Evolutionary conservation across 2,329 filamentous ascomycete species (phyloP).

Genomic region (Clonostachys chloroleuca): DNA sequence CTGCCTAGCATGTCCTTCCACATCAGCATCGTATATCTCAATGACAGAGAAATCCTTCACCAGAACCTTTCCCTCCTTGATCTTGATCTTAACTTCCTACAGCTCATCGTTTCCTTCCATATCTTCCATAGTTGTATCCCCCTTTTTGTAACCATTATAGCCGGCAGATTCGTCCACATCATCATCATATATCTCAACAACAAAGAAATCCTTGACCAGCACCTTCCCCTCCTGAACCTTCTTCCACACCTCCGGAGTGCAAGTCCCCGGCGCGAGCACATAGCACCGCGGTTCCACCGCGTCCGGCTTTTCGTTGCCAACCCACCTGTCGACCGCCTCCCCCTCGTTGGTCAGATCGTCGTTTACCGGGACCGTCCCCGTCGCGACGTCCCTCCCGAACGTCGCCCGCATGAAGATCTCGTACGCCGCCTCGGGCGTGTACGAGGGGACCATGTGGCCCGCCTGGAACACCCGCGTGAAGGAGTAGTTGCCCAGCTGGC

Average conservation of each 20-base stretch:
- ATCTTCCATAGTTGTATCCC: too few relatives aligned
- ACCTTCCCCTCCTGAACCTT: slow-evolving; percentile 47
- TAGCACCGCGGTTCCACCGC: slow-evolving; percentile 43
- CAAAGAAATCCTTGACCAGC: slow-evolving; percentile 34
- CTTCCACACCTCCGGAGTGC: slow-evolving; percentile 45
- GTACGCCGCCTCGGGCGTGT: slow-evolving; percentile 53
- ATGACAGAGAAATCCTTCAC: too few relatives aligned
- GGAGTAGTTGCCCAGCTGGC: slow-evolving; percentile 70
- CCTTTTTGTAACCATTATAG: too few relatives aligned
- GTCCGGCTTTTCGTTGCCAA: not conserved
- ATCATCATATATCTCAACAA: slow-evolving; percentile 8
- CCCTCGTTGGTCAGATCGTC: slow-evolving; percentile 11
- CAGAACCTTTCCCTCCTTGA: too few relatives aligned
- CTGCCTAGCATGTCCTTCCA: too few relatives aligned
- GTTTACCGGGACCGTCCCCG: slow-evolving; percentile 45
- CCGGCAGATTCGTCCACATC: too few relatives aligned
- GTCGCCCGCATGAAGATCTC: slow-evolving; percentile 56
- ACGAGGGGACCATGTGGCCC: slow-evolving; percentile 57
- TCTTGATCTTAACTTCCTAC: too few relatives aligned
- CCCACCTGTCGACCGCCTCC: not conserved
- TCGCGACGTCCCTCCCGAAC: slow-evolving; percentile 46
- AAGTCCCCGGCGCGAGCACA: slow-evolving; percentile 48
- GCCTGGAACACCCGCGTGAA: slow-evolving; percentile 64
- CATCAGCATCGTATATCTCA: too few relatives aligned
- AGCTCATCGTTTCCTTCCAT: too few relatives aligned